Evolutionary conservation across 495 filamentous ascomycete genomes (phyloP), one percentile per base, ranked within the genome.

Genomic region (Penicillium dipodomyicola): DNA sequence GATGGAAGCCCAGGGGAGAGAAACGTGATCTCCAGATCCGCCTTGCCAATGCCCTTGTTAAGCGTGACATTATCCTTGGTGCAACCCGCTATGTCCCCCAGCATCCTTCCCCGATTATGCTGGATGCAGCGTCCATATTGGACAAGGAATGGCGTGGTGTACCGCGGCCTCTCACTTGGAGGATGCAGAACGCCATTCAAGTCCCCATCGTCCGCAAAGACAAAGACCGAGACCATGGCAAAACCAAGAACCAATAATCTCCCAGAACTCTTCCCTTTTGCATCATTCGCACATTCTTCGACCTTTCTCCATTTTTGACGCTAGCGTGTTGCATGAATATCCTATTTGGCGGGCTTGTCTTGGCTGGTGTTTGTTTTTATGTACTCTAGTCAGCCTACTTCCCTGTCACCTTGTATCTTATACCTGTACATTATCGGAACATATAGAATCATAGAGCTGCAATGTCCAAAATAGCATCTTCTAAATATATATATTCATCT

Each of bases 131-230:
- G 7, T 55, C 43, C 22, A 54, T 49, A 9, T 22, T 77, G 43
- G 75, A 78, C 46, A 25, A 30, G 5, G 55, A 72, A 43, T 76
- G 72, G 73, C 49, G 50, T 14, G 50, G 49, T 27, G 48, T 46
- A 10, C 68, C 72, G 1, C 61, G 63, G 15, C 62, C 72, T 0
- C 60, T 64, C 15, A 40, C 53, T 2, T 74, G 68, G 72, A 57
- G 68, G 51, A 54, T 71, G 52, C 57, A 72, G 29, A 67, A 76
- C 50, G 65, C 67, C 35, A 71, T 78, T 37, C 44, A 62, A 3
- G 55, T 77, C 5, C 64, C 65, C 12, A 32, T 63, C 17, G 30
- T 15, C 14, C 54, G 17, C 20, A 19, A 17, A 29, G 12, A 48
- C 9, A 15, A 29, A 46, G 23, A 40, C 45, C 44, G 20, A 50